These are phyloP conservation scores for Zymoseptoria tritici DNA, from an alignment of 2,329 filamentous ascomycete genomes.

Conservation along the genomic window DNA sequence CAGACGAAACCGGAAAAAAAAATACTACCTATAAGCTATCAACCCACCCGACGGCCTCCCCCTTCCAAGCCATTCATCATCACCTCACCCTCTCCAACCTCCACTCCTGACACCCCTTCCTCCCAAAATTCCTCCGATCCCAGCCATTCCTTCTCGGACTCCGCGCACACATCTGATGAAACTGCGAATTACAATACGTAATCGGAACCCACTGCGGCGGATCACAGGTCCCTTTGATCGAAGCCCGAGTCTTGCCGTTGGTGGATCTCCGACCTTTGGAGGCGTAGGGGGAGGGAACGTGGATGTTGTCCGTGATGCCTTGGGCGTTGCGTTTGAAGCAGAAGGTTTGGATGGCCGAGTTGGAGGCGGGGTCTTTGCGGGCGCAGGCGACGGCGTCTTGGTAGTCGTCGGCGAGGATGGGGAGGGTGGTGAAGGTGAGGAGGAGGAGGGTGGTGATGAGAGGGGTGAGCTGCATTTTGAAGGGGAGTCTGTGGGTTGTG, in stretches of 20 bases:
- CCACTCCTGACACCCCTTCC: conserved; percentile 16
- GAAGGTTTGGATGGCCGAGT: conserved; percentile 17
- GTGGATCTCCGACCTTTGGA: conserved; percentile 6
- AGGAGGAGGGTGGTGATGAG: conserved; percentile 3
- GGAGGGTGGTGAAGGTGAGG: conserved; percentile 3
- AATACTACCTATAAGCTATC: no score
- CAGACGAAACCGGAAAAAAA: no score
- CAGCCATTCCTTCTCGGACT: conserved; percentile 2
- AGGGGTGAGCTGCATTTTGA: conserved; percentile 4
- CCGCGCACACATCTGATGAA: conserved; percentile 19
- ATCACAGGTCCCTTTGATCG: conserved; percentile 14
- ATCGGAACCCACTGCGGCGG: conserved; percentile 18
- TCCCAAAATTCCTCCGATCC: conserved; percentile 9
- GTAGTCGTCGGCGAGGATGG: conserved; percentile 10
- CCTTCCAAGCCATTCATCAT: no score
- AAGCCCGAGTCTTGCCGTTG: conserved; percentile 6
- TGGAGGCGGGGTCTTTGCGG: conserved; percentile 13
- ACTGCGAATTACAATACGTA: conserved; percentile 19
- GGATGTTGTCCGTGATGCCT: conserved; percentile 10
- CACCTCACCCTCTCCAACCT: conserved; percentile 1
- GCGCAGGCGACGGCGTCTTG: conserved; percentile 18
- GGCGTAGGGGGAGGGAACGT: conserved; percentile 12
- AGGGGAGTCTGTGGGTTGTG: no score
- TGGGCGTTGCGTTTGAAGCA: conserved; percentile 10
- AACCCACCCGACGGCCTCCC: no score